Percentiles rank a stretch among this genome's conserved stretches.
Evolutionary conservation across 345 rosid genomes (phyloP).

Genomic region (Populus euphratica): DNA sequence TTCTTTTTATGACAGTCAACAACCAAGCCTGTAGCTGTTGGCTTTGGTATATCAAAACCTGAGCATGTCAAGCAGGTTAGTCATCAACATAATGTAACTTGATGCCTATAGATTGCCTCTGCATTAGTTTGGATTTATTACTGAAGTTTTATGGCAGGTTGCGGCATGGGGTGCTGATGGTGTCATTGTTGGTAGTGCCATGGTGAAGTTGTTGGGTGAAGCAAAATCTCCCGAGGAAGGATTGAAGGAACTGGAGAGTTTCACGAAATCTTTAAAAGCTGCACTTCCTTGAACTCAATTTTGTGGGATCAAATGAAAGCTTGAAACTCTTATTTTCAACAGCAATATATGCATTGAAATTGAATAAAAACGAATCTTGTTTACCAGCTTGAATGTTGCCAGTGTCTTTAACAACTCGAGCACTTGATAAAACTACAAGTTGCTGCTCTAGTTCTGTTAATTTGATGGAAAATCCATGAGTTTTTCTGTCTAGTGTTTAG

Average conservation of each 20-base stretch:
- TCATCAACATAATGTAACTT: constrained; percentile 1
- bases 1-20: constrained; percentile 40
- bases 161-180: constrained; percentile 92
- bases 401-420: not conserved
- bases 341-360: not conserved
- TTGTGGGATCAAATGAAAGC: not conserved
- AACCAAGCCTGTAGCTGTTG: constrained; percentile 70
- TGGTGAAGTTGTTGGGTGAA: constrained; percentile 66
- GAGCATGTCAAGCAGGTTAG: constrained; percentile 79
- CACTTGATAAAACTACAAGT: not conserved
- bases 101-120: not conserved
- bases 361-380: not conserved
- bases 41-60: constrained; percentile 79
- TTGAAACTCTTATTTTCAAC: not conserved
- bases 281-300: constrained; percentile 33
- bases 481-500: not conserved
- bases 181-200: constrained; percentile 82
- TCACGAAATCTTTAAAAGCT: constrained; percentile 59
- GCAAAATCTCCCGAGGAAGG: constrained; percentile 74
- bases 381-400: not conserved
- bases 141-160: constrained; percentile 31
- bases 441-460: not conserved
- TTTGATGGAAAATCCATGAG: not conserved
- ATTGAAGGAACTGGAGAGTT: constrained; percentile 53
- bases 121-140: not conserved